A percentile compares a stretch with the other conserved stretches of the same genome.
These are phyloP conservation scores for Fusarium dlaminii DNA, from an alignment of 2,329 filamentous ascomycete species.

Conservation along the genomic window DNA sequence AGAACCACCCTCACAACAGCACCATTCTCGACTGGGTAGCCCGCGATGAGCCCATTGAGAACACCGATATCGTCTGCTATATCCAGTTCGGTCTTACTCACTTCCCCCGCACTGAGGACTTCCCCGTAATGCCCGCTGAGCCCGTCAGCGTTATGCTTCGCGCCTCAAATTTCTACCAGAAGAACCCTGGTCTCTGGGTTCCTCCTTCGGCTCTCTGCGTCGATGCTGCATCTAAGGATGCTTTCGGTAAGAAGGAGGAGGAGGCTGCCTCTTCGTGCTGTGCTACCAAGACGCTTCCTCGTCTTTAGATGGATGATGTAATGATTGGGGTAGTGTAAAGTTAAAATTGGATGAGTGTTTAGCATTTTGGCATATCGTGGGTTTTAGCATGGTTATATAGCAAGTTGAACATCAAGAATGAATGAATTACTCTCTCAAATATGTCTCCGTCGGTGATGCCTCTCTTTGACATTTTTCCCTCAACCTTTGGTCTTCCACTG, in stretches of 20 bases:
- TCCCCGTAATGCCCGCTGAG: conserved; percentile 90
- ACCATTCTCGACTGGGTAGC: conserved; percentile 85
- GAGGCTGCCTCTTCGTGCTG: conserved; percentile 34
- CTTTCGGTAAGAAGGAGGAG: conserved; percentile 33
- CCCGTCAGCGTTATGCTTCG: conserved; percentile 83
- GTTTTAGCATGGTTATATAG: conserved; percentile 13
- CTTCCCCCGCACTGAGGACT: conserved; percentile 90
- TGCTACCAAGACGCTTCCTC: conserved; percentile 23
- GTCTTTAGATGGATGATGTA: conserved; percentile 11
- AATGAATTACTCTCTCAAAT: background rate
- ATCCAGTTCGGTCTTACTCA: conserved; percentile 93
- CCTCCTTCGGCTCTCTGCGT: conserved; percentile 61
- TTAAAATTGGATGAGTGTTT: background rate
- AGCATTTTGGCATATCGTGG: conserved; percentile 6
- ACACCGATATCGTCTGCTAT: conserved; percentile 90
- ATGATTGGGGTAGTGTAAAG: background rate
- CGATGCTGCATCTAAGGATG: conserved; percentile 34
- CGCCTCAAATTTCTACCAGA: conserved; percentile 83
- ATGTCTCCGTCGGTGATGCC: background rate
- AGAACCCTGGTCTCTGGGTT: conserved; percentile 84
- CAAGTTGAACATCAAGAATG: background rate
- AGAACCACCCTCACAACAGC: conserved; percentile 63
- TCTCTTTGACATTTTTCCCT: no score
- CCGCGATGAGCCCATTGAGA: conserved; percentile 74
- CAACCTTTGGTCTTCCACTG: no score